Conservation (phyloP, 805 yeast genomes). For the Lachancea quebecensis region DNA sequence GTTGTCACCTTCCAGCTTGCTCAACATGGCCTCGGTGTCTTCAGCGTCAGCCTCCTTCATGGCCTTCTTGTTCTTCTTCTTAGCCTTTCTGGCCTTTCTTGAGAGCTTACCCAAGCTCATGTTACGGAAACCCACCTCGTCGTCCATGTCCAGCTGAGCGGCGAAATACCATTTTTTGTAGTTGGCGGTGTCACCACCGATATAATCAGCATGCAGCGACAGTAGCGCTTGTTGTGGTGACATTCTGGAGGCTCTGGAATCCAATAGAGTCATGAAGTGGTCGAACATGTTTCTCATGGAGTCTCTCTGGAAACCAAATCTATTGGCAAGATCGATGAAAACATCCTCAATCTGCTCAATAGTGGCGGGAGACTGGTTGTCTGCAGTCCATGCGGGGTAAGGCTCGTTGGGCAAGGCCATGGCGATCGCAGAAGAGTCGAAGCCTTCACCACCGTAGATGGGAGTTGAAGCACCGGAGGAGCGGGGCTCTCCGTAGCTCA, state of each 20-base stretch:
- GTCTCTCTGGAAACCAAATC: conserved; percentile 87
- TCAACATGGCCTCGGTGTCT: conserved; percentile 50
- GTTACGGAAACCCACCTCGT: conserved; percentile 74
- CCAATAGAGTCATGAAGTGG: conserved; percentile 77
- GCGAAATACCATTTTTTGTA: conserved; percentile 87
- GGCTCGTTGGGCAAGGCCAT: conserved; percentile 83
- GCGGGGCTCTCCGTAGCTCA: conserved; percentile 76
- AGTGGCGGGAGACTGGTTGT: conserved; percentile 80
- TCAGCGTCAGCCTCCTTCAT: conserved; percentile 61
- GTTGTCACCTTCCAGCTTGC: conserved; percentile 74
- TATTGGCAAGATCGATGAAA: conserved; percentile 73
- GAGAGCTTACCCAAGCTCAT: conserved; percentile 71
- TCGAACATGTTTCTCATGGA: conserved; percentile 90
- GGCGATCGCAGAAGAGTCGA: conserved; percentile 56
- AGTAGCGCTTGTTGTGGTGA: conserved; percentile 81
- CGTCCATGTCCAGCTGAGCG: conserved; percentile 81
- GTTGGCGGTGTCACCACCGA: conserved; percentile 82
- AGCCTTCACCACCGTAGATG: conserved; percentile 56
- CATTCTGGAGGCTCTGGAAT: conserved; percentile 82
- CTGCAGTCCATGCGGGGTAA: conserved; percentile 99
- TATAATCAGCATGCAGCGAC: conserved; percentile 78
- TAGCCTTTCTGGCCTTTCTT: conserved; percentile 73
- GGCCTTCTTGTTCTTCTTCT: conserved; percentile 68
- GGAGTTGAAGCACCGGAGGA: conserved; percentile 95
- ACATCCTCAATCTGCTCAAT: conserved; percentile 83